Evolutionary conservation across 1,139 yeast species (phyloP).

Genomic region (Geotrichum bryndzae): DNA sequence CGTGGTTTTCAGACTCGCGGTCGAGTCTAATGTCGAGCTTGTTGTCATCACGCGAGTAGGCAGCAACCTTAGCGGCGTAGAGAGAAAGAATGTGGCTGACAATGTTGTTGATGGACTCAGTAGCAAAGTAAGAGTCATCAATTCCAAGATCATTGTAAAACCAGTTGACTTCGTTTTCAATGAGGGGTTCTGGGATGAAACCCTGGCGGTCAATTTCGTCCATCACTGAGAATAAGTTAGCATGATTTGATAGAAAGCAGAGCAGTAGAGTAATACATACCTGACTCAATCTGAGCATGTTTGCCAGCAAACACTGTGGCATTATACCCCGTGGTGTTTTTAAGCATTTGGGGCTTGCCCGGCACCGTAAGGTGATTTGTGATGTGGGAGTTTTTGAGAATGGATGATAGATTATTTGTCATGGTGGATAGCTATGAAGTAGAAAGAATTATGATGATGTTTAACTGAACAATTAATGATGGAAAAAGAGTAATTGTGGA

Average conservation of each 20-base stretch:
- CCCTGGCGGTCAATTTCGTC: conserved; percentile 79
- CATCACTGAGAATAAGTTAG: conserved; percentile 46
- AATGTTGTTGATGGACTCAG: conserved; percentile 73
- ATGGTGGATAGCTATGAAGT: background rate
- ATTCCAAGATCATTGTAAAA: conserved; percentile 84
- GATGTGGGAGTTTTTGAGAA: background rate
- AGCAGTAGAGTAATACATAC: conserved; percentile 21
- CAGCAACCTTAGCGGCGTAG: conserved; percentile 89
- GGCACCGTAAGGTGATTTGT: background rate
- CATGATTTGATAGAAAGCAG: background rate
- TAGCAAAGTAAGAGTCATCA: conserved; percentile 83
- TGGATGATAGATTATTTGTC: background rate
- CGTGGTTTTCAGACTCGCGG: conserved; percentile 77
- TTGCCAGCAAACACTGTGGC: conserved; percentile 75
- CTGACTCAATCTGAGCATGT: conserved; percentile 67
- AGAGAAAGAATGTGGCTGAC: conserved; percentile 78
- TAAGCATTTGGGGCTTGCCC: background rate
- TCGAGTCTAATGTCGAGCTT: conserved; percentile 64
- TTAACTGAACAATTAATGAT: background rate
- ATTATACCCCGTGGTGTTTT: conserved; percentile 50
- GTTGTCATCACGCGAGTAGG: conserved; percentile 57
- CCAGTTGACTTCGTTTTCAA: conserved; percentile 85
- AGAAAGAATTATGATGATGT: background rate
- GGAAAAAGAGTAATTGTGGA: background rate
- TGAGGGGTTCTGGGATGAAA: conserved; percentile 78